These are phyloP conservation scores for Amphichorda felina DNA, from an alignment of 2,329 filamentous ascomycete species.

Conservation along the genomic window DNA sequence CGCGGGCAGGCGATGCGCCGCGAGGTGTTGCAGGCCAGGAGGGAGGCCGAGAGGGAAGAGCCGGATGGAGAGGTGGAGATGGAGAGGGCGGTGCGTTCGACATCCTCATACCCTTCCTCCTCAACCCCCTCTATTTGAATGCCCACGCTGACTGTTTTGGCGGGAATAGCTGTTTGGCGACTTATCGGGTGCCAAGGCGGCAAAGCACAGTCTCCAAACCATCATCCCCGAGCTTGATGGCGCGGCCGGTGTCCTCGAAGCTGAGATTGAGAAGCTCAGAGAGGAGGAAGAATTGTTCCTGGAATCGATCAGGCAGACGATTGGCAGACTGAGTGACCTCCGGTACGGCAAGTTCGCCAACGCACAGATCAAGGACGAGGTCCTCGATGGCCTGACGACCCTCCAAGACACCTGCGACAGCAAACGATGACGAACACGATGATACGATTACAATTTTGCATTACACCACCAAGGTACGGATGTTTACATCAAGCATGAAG, in stretches of 20 bases:
- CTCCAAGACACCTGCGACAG: constrained; percentile 48
- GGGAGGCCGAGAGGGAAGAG: constrained; percentile 40
- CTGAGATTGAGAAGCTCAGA: constrained; percentile 54
- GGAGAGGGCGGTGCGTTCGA: constrained; percentile 39
- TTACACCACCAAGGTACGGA: neutral
- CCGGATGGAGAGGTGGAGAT: constrained; percentile 53
- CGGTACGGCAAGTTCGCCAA: constrained; percentile 68
- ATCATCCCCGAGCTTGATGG: constrained; percentile 59
- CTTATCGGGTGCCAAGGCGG: constrained; percentile 27
- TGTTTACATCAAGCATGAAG: neutral
- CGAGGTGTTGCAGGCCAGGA: constrained; percentile 41
- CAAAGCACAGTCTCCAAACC: constrained; percentile 48
- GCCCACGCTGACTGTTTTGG: no score
- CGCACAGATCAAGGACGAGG: constrained; percentile 48
- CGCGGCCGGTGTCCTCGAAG: constrained; percentile 53
- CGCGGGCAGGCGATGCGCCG: constrained; percentile 46
- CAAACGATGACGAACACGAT: constrained; percentile 13
- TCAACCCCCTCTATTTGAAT: neutral
- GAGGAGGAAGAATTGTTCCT: constrained; percentile 50
- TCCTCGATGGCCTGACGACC: constrained; percentile 49
- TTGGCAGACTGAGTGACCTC: constrained; percentile 69
- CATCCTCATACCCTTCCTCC: neutral
- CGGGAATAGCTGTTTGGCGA: constrained; percentile 48
- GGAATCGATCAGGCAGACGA: constrained; percentile 48
- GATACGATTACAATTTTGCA: neutral